Base-by-base conservation (phyloP, 2,329 filamentous ascomycete genomes). In the Penicillium corylophilum region DNA sequence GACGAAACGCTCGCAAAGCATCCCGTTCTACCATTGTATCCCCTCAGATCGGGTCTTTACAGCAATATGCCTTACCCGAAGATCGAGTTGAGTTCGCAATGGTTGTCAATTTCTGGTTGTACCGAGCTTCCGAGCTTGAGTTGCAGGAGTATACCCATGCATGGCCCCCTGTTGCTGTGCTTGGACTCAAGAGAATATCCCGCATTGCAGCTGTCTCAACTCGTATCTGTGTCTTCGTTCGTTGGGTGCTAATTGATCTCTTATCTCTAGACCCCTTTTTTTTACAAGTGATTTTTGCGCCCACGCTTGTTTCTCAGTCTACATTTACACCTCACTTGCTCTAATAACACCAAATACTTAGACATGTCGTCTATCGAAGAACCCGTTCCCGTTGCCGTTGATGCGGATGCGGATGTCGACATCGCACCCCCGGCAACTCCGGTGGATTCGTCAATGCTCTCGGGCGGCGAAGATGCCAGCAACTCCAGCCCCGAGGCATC, bases 341-440 rank as follows among this genome's bases (percentile, higher is more conserved):
- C 38, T 45, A 46, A 50, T 51, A n/a, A 18, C 6, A 48, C 22
- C 44, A 42, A 50, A 41, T 42, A 41, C 18, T 35, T 35, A 51
- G 61, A 50, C 18, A 73, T 73, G 71, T 61, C 69, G 31, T 69
- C 69, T 6, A 65, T 59, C 12, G 70, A 70, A 51, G 69, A 70
- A 42, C 60, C 66, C n/a, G 48, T 71, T 20, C 50, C 66, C 42
- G 50, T 57, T 40, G 56, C 67, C 23, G 59, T 60, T 15, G 63
- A 70, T 23, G 54, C 61, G 9, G 63, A 70, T 23, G 54, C 61
- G 9, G 65, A 68, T 8, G 52, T 60, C 16, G 69, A 71, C 23
- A 60, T 62, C 44, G 60, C 60, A 22, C 64, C 66, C 23, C 71
- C 66, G 31, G 69, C 65, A 33, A 74, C 68, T 36, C 71, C 67